These are phyloP conservation scores for Rhizopus stolonifer DNA, from an alignment of 371 early-diverging fungal species.

Conservation along the genomic window DNA sequence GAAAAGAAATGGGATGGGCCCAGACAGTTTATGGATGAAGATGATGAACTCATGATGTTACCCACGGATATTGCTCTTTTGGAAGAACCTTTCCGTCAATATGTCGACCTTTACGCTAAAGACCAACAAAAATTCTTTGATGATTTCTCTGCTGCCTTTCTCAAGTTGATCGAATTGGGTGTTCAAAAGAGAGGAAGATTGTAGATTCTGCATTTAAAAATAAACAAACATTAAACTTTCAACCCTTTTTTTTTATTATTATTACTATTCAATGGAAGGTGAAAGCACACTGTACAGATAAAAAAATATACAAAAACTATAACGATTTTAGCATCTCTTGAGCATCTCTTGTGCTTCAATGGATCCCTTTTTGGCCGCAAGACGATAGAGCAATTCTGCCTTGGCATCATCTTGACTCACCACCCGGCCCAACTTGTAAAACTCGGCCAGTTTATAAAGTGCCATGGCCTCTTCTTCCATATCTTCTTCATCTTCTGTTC, in stretches of 20 bases:
- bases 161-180: constrained; percentile 83
- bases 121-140: constrained; percentile 74
- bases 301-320: background rate
- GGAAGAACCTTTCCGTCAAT: constrained; percentile 69
- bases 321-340: too few species aligned
- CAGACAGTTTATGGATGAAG: constrained; percentile 71
- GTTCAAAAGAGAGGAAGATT: constrained; percentile 52
- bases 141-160: constrained; percentile 80
- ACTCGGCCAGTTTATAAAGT: constrained; percentile 37
- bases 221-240: background rate
- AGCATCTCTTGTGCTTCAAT: constrained; percentile 17
- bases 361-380: constrained; percentile 29
- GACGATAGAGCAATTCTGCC: constrained; percentile 24
- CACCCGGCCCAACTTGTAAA: constrained; percentile 32
- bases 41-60: constrained; percentile 81
- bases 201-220: constrained; percentile 20
- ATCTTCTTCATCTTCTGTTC: constrained; percentile 29
- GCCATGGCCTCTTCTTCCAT: constrained; percentile 32
- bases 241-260: too few species aligned
- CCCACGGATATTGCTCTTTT: constrained; percentile 82
- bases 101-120: constrained; percentile 77
- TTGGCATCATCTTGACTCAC: constrained; percentile 15
- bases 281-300: too few species aligned
- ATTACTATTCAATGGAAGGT: too few species aligned
- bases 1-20: constrained; percentile 75